Percentiles rank a stretch among this genome's conserved stretches.
Evolutionary conservation across 805 yeast species (phyloP).

Genomic region (Myxozyma sirexii): DNA sequence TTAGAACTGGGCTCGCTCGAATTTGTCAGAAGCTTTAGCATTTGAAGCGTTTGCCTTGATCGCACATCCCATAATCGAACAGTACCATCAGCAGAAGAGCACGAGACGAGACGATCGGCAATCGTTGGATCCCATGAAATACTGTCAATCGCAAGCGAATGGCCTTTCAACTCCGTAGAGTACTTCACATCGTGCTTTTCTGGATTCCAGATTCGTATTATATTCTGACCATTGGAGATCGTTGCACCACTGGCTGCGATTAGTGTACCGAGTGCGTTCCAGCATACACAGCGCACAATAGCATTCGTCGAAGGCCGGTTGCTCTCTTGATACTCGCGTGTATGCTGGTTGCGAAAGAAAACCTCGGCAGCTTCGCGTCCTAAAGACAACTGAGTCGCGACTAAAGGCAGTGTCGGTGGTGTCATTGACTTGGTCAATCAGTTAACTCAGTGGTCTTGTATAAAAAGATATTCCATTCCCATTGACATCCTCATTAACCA

Average conservation of each 20-base stretch:
- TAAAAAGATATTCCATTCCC: too few species aligned
- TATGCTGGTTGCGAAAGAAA: conserved; percentile 9
- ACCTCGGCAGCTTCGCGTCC: not conserved
- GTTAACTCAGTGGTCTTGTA: too few species aligned
- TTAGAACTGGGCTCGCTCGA: not conserved
- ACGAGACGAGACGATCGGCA: conserved; percentile 52
- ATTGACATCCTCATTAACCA: too few species aligned
- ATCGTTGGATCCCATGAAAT: conserved; percentile 55
- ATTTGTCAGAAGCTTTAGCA: not conserved
- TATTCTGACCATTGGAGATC: not conserved
- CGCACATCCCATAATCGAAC: conserved; percentile 53
- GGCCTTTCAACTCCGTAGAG: conserved; percentile 48
- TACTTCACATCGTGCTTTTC: conserved; percentile 43
- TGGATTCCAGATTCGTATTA: conserved; percentile 43
- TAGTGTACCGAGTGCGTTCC: conserved; percentile 32
- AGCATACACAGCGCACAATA: conserved; percentile 16
- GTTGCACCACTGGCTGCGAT: conserved; percentile 21
- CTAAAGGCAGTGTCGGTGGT: not conserved
- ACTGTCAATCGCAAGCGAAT: conserved; percentile 46
- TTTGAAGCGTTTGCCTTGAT: conserved; percentile 38
- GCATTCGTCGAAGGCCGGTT: conserved; percentile 1
- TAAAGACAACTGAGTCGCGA: too few species aligned
- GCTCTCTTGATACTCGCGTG: conserved; percentile 15
- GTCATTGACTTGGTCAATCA: too few species aligned
- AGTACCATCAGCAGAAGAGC: conserved; percentile 49